These are phyloP conservation scores for Yamadazyma sp. DNA, from an alignment of 1,139 yeast genomes.

Conservation along the genomic window DNA sequence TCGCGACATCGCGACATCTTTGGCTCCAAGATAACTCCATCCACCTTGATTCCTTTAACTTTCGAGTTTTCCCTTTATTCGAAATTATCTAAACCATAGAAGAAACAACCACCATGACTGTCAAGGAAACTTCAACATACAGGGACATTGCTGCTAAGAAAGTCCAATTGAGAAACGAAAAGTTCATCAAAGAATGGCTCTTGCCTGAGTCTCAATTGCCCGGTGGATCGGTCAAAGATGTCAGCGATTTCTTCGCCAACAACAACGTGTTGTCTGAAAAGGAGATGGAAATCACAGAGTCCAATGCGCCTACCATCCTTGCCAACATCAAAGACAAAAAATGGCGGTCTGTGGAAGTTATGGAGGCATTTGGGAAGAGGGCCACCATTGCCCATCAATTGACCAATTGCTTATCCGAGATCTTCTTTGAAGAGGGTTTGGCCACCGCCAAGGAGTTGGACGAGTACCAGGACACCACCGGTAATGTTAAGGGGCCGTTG, in stretches of 20 bases:
- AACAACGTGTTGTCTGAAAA: conserved; percentile 22
- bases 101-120: conserved; percentile 8
- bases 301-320: conserved; percentile 36
- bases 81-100: too few species aligned
- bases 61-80: too few species aligned
- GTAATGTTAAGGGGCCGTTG: conserved; percentile 29
- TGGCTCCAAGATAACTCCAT: background rate
- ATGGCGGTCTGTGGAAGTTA: conserved; percentile 25
- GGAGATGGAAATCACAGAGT: conserved; percentile 39
- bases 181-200: conserved; percentile 40
- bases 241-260: conserved; percentile 31
- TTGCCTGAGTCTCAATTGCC: conserved; percentile 35
- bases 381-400: conserved; percentile 50
- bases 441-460: conserved; percentile 29
- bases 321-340: conserved; percentile 28
- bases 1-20: conserved; percentile 6
- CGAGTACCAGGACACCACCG: conserved; percentile 24
- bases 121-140: conserved; percentile 8
- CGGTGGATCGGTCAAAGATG: conserved; percentile 28
- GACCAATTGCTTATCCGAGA: conserved; percentile 35
- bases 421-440: conserved; percentile 35
- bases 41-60: background rate
- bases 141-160: conserved; percentile 37
- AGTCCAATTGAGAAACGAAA: conserved; percentile 31
- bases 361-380: conserved; percentile 32